Evolutionary conservation across 768 basidiomycete species (phyloP), one percentile per base, ranked within the genome.

Genomic region (Psilocybe cubensis): DNA sequence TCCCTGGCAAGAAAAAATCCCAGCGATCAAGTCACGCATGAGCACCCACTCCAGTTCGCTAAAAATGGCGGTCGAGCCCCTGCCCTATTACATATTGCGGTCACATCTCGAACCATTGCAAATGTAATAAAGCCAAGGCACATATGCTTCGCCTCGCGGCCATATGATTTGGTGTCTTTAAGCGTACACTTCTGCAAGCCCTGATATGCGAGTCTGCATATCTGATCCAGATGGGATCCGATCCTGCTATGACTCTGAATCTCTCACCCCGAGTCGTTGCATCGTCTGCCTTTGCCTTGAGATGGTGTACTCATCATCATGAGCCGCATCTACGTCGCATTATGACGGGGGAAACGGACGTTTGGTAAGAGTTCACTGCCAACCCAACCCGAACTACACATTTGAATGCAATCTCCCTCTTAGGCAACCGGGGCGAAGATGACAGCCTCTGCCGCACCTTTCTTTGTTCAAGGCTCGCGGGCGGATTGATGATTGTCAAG

Each of bases 401-500:
- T 18, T 38, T 38, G 35, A 38, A 38, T n/a, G 6, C 17, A n/a
- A 11, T 17, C 25, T 31, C 17, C 28, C 28, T 12, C 25, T 46
- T 18, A 27, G 46, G 46, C 46, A 52, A 41, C 50, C 20, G 46
- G 52, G 44, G 21, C 48, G 14, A 54, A 54, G 31, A 40, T 31
- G 45, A 33, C 43, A 55, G 20, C 33, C 54, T 28, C 27, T 42
- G 29, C 43, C 54, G 54, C 54, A 21, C 29, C 54, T 46, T 12
- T 45, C 23, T 47, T 49, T 42, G 20, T 25, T 24, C 44, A 18
- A 6, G 45, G 14, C 35, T 38, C 12, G 12, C 6, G 35, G 35
- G n/a, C 35, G 50, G 51, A 38, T 35, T 53, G 57, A 47, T 47
- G 7, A 38, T 58, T 52, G 51, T 51, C 56, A 57, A 45, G 21